Base-by-base conservation (phyloP, 2,329 filamentous ascomycete genomes). In the Annulohypoxylon truncatum region DNA sequence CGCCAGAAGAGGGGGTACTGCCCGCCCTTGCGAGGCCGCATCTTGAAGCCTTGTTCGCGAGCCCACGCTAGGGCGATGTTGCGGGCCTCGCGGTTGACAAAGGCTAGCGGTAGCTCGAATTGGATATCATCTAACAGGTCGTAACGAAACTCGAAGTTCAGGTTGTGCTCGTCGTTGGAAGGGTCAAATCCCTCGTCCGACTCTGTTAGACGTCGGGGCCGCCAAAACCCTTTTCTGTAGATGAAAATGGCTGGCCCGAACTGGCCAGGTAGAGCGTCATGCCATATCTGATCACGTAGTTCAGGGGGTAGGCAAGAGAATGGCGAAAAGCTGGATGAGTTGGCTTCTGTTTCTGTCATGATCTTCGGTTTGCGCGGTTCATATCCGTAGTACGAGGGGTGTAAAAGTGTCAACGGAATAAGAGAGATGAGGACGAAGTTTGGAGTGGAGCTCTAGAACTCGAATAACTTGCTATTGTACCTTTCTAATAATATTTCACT, bases 71-170 rank as follows among this genome's bases (percentile, higher is more conserved):
- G 47, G 22, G 67, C 71, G 20, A 68, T 35, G 22, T 29, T 28
- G 20, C 59, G 71, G 40, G 71, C 69, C 44, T 73, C 71, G 28
- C 44, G 61, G 58, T 71, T 72, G 54, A 72, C 71, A 15, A 65
- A 60, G 51, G 57, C 64, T 13, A 71, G 22, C 28, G 70, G 68
- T 8, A 73, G 51, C 10, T 72, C 61, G 29, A 73, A 44, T 22
- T 58, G 31, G 20, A 56, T 15, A 13, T 54, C 46, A 15, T 62
- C 58, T 8, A 73, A 44, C 22, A 57, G 26, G 1, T 62, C 60
- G 40, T 64, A 52, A 18, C 42, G 46, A 44, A 73, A 72, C 47
- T 71, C 64, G n/a, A 66, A 55, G 51, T 48, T 28, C 5, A 68
- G 13, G 26, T 69, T 64, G 24, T 63, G 31, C 20, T 60, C 15